Conservation (phyloP, 306 rosid species). For the Rubus idaeus region DNA sequence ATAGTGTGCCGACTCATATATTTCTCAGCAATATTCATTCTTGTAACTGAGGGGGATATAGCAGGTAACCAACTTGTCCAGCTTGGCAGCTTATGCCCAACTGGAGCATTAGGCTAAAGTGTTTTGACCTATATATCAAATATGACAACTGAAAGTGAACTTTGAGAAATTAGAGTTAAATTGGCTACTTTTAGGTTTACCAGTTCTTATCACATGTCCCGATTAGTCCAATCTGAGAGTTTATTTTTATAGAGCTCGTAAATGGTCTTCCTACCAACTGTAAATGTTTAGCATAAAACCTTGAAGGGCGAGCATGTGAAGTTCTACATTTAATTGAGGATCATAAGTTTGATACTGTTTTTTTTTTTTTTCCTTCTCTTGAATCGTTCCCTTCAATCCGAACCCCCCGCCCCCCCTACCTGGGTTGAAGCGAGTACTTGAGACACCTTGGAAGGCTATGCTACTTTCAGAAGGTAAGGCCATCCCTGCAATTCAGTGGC, state of each 20-base stretch:
- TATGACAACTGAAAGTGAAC: no score
- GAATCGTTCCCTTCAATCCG: not conserved
- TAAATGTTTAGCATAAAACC: not conserved
- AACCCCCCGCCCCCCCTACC: no score
- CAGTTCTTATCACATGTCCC: not conserved
- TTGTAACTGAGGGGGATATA: not conserved
- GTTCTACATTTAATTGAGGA: not conserved
- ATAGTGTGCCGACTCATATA: not conserved
- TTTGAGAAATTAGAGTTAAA: no score
- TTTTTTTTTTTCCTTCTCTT: not conserved
- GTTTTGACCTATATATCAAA: not conserved
- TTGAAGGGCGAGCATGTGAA: not conserved
- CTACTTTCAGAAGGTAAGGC: no score
- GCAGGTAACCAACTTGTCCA: not conserved
- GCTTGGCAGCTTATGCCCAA: not conserved
- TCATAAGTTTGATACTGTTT: not conserved
- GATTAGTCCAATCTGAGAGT: not conserved
- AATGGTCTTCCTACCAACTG: not conserved
- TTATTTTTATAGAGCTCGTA: not conserved
- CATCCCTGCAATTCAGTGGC: not conserved
- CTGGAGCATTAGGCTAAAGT: not conserved
- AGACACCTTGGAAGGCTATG: not conserved
- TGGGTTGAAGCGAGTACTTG: not conserved
- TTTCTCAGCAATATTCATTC: not conserved
- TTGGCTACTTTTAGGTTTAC: not conserved